A percentile compares a stretch with the other conserved stretches of the same genome.
These are phyloP conservation scores for Erodium chrysanthum DNA, from an alignment of 441 rosid genomes.

Conservation along the genomic window DNA sequence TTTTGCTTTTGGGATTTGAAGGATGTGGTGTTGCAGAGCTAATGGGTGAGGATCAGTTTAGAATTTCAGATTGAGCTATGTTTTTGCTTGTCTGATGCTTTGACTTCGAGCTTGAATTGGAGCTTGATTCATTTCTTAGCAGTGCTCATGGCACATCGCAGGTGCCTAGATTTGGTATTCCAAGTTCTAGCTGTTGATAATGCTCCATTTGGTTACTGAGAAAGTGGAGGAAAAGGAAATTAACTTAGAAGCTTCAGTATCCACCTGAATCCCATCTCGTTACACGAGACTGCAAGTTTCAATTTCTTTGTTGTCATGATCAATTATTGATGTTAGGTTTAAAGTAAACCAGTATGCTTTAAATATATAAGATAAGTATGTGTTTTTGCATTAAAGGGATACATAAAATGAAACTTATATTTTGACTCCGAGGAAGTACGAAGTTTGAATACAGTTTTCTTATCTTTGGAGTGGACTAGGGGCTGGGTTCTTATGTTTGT, in stretches of 20 bases:
- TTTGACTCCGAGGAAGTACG: not conserved
- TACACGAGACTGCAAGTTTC: too few species aligned
- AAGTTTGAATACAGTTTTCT: not conserved
- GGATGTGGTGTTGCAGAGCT: not conserved
- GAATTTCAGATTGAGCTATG: not conserved
- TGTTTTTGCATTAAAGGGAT: not conserved
- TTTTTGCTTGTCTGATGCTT: not conserved
- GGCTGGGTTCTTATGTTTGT: not conserved
- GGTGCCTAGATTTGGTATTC: too few species aligned
- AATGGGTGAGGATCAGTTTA: not conserved
- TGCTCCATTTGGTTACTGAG: constrained; percentile 1
- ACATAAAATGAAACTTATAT: not conserved
- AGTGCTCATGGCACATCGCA: not conserved
- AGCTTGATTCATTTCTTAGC: not conserved
- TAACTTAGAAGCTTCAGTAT: not conserved
- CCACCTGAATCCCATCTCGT: not conserved
- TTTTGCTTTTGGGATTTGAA: not conserved
- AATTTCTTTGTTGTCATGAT: not conserved
- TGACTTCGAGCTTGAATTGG: not conserved
- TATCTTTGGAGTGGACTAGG: not conserved
- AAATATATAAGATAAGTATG: too few species aligned
- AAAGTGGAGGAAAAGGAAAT: not conserved
- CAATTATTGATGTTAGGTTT: too few species aligned
- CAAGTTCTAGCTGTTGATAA: not conserved
- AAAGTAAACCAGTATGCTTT: too few species aligned